Conservation (phyloP, 2,329 filamentous ascomycete genomes). For the Aspergillus ochraceoroseus region DNA sequence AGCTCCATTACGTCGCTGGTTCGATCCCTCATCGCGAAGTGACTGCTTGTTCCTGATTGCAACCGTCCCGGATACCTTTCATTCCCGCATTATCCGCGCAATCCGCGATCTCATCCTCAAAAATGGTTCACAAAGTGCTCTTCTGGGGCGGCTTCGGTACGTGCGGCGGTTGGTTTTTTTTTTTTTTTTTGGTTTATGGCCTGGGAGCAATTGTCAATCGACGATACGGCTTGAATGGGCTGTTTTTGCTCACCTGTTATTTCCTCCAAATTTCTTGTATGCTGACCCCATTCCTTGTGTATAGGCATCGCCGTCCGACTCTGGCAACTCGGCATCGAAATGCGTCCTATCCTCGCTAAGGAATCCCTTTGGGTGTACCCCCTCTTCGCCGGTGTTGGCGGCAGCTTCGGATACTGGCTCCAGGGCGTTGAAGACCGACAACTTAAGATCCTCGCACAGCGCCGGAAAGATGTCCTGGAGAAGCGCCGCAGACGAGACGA, state of each 20-base stretch:
- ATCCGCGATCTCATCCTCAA: slow-evolving; percentile 20
- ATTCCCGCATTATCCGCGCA: slow-evolving; percentile 10
- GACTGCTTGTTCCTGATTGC: slow-evolving; percentile 15
- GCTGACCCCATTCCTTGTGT: slow-evolving; percentile 1
- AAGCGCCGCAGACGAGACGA: slow-evolving; percentile 78
- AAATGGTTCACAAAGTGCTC: slow-evolving; percentile 50
- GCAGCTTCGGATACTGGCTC: slow-evolving; percentile 95
- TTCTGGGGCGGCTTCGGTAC: slow-evolving; percentile 75
- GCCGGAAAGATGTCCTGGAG: slow-evolving; percentile 76
- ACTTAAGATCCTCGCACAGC: slow-evolving; percentile 67
- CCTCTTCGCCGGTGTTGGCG: slow-evolving; percentile 76
- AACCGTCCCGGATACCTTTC: slow-evolving; percentile 3
- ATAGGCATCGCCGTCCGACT: slow-evolving; percentile 83
- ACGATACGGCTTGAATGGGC: background rate
- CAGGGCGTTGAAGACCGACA: slow-evolving; percentile 84
- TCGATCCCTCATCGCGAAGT: slow-evolving; percentile 16
- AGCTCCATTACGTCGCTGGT: slow-evolving; percentile 27
- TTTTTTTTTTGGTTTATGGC: too few relatives aligned
- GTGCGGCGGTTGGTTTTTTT: slow-evolving; percentile 28
- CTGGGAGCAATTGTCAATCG: background rate
- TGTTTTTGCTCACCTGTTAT: background rate
- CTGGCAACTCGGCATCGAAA: slow-evolving; percentile 98
- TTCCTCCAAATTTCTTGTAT: background rate
- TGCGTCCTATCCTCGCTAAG: slow-evolving; percentile 87
- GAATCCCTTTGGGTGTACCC: slow-evolving; percentile 88